phyloP scores from a whole-genome alignment of 371 early-diverging fungal species.

The Entomophthora muscae region DNA sequence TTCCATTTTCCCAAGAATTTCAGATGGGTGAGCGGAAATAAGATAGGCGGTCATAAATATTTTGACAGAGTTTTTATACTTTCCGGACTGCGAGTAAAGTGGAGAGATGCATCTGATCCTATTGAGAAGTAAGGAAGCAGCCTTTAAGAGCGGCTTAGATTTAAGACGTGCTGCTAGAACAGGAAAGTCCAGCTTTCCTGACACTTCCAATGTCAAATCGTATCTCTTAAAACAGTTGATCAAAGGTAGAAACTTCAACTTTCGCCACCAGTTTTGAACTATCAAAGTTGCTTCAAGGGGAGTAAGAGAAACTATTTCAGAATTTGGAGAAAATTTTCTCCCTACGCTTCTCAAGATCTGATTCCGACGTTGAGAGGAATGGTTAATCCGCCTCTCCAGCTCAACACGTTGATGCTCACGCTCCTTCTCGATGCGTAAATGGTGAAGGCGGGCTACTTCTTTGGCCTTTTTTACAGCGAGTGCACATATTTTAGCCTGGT shows the following conservation, averaged over 20 bases:
- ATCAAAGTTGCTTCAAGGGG: not conserved
- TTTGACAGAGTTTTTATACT: conserved; percentile 26
- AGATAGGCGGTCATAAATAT: conserved; percentile 47
- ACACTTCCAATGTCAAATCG: not conserved
- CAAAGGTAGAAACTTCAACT: not conserved
- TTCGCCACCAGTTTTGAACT: conserved; percentile 1
- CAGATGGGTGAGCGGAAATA: conserved; percentile 38
- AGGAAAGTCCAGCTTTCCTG: not conserved
- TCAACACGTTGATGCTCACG: not conserved
- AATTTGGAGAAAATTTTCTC: not conserved
- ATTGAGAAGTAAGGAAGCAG: conserved; percentile 7
- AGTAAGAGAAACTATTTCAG: not conserved
- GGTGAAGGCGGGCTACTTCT: not conserved
- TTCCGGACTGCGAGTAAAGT: conserved; percentile 5
- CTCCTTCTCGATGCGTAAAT: not conserved
- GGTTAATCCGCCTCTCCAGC: not conserved
- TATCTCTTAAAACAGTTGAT: not conserved
- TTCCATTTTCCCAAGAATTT: conserved; percentile 16
- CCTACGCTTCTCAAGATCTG: not conserved
- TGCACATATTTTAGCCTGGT: not conserved
- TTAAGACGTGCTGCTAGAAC: not conserved
- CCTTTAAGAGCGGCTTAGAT: conserved; percentile 7
- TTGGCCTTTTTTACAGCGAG: not conserved
- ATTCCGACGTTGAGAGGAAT: not conserved
- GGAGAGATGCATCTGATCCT: conserved; percentile 4